These are phyloP conservation scores for Cyclotella kingstonii DNA, from an alignment of 108 stramenopile genomes.

Conservation along the genomic window DNA sequence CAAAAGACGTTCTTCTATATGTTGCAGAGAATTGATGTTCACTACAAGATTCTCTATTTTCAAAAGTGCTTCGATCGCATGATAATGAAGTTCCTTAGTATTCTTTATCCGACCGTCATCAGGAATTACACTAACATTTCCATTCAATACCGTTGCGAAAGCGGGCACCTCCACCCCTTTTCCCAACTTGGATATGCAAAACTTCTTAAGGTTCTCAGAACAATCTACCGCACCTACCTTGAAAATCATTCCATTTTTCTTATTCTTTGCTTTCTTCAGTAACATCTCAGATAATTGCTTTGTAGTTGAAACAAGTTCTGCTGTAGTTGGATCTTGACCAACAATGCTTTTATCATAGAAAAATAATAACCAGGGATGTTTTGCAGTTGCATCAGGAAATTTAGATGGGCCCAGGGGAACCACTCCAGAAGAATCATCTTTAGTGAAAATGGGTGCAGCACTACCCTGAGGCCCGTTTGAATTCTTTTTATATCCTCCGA, in stretches of 20 bases:
- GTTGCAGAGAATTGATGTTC: slow-evolving; percentile 56
- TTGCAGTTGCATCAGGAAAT: slow-evolving; percentile 60
- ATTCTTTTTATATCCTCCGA: slow-evolving; percentile 23
- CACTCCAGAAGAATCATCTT: slow-evolving; percentile 50
- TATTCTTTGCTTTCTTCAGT: slow-evolving; percentile 43
- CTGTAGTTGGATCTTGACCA: slow-evolving; percentile 15
- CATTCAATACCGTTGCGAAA: slow-evolving; percentile 63
- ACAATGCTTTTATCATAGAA: slow-evolving; percentile 53
- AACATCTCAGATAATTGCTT: slow-evolving; percentile 35
- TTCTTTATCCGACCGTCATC: slow-evolving; percentile 22
- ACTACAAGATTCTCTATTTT: slow-evolving; percentile 41
- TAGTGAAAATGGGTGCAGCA: slow-evolving; percentile 57
- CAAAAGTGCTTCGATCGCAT: slow-evolving; percentile 51
- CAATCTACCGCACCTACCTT: slow-evolving; percentile 80
- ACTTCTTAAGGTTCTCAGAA: slow-evolving; percentile 32
- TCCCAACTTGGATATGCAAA: slow-evolving; percentile 46
- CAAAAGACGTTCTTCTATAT: slow-evolving; percentile 50
- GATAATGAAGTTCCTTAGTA: slow-evolving; percentile 53
- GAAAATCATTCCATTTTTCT: slow-evolving; percentile 42
- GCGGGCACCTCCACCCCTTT: slow-evolving; percentile 41
- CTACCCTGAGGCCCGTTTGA: slow-evolving; percentile 4
- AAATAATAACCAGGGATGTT: slow-evolving; percentile 67
- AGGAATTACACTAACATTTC: slow-evolving; percentile 35
- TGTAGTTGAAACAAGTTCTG: slow-evolving; percentile 3
- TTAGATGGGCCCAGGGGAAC: slow-evolving; percentile 62